Conservation (phyloP, 768 basidiomycete species). For the Coprinellus aureogranulatus region DNA sequence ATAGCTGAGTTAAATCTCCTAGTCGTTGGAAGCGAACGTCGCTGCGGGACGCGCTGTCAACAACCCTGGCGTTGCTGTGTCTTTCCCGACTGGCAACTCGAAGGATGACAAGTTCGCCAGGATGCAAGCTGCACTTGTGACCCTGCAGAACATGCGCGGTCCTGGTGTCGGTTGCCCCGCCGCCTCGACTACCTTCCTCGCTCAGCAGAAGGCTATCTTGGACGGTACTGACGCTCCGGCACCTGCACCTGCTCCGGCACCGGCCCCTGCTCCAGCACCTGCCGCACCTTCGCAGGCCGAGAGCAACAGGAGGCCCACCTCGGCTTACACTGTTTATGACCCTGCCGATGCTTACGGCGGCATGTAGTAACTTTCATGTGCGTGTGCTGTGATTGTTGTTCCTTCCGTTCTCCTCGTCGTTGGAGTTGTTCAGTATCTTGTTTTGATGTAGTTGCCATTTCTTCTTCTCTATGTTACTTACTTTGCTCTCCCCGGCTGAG, state of each 20-base stretch:
- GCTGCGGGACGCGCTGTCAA: constrained; percentile 62
- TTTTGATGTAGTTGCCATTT: background rate
- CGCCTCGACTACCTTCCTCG: constrained; percentile 59
- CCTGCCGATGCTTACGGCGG: constrained; percentile 14
- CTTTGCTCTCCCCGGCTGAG: too few relatives aligned
- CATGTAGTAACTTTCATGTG: constrained; percentile 7
- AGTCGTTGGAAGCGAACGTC: constrained; percentile 53
- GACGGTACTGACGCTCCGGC: constrained; percentile 22
- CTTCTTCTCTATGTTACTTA: too few relatives aligned
- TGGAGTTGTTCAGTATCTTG: background rate
- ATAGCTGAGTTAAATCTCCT: background rate
- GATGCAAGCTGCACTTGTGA: constrained; percentile 57
- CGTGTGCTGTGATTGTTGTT: background rate
- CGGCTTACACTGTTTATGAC: constrained; percentile 13
- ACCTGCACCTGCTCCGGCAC: constrained; percentile 19
- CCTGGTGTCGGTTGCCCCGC: constrained; percentile 68
- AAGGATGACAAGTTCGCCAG: constrained; percentile 52
- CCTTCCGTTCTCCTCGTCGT: background rate
- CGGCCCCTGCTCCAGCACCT: constrained; percentile 7
- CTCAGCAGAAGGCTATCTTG: constrained; percentile 37
- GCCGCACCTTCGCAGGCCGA: background rate
- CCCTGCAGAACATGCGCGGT: constrained; percentile 72
- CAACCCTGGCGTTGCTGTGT: constrained; percentile 56
- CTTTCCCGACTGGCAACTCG: constrained; percentile 63
- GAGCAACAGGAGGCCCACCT: constrained; percentile 1